These are phyloP conservation scores for Melastoma candidum DNA, from an alignment of 441 rosid genomes.

Conservation along the genomic window DNA sequence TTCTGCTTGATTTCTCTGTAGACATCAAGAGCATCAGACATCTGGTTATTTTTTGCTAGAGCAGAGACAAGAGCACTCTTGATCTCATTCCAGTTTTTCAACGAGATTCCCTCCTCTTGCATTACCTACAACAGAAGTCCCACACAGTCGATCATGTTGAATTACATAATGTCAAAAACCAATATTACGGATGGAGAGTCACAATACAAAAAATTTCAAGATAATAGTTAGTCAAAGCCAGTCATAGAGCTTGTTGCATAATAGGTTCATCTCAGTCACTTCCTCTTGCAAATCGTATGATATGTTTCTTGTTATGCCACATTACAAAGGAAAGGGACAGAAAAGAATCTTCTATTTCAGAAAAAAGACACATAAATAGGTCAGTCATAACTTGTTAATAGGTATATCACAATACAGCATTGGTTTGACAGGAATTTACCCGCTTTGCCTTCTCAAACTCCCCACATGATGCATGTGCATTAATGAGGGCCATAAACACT, in stretches of 20 bases:
- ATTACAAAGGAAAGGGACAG: background rate
- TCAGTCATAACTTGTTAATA: background rate
- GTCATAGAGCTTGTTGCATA: too few species aligned
- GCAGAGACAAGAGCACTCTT: constrained; percentile 62
- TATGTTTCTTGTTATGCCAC: too few species aligned
- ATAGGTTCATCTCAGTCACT: too few species aligned
- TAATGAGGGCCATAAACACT: constrained; percentile 19
- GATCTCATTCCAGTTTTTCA: constrained; percentile 41
- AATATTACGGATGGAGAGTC: too few species aligned
- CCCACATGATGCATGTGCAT: constrained; percentile 62
- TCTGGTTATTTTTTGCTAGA: constrained; percentile 61
- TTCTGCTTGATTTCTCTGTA: constrained; percentile 62
- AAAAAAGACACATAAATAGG: background rate
- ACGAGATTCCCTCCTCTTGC: constrained; percentile 29
- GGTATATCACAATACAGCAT: background rate
- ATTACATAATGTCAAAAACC: too few species aligned
- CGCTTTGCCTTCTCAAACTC: constrained; percentile 76
- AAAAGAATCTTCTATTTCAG: too few species aligned
- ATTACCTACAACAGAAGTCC: constrained; percentile 39
- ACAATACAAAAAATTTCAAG: too few species aligned
- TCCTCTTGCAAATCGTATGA: too few species aligned
- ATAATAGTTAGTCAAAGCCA: too few species aligned
- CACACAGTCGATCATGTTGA: too few species aligned
- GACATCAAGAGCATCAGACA: constrained; percentile 49
- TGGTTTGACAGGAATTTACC: constrained; percentile 28